phyloP scores from a whole-genome alignment of 2,329 filamentous ascomycete species.

The Colletotrichum spinosum region DNA sequence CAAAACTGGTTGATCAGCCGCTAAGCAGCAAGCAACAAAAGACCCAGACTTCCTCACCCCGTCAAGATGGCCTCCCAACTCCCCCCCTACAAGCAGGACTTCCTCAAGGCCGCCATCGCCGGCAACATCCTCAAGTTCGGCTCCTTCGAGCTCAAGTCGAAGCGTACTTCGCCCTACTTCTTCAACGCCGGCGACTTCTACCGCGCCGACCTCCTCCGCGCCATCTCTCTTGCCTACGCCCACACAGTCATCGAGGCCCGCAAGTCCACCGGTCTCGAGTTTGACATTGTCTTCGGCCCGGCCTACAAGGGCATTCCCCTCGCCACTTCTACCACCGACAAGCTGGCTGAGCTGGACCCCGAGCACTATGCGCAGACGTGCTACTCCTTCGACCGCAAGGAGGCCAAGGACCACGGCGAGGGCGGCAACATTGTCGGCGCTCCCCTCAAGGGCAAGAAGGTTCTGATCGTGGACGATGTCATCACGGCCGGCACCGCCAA shows the following conservation, averaged over 20 bases:
- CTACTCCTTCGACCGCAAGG: slow-evolving; percentile 96
- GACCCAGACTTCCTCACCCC: background rate
- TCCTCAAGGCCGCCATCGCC: slow-evolving; percentile 76
- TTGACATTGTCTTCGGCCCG: slow-evolving; percentile 92
- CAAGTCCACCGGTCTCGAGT: slow-evolving; percentile 57
- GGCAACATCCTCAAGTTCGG: slow-evolving; percentile 83
- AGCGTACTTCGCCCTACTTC: slow-evolving; percentile 93
- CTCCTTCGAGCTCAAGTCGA: slow-evolving; percentile 90
- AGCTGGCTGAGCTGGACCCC: slow-evolving; percentile 77
- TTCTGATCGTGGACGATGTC: slow-evolving; percentile 95
- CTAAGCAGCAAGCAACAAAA: background rate
- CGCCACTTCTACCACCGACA: slow-evolving; percentile 80
- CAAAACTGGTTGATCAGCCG: slow-evolving; percentile 20
- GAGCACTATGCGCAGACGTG: slow-evolving; percentile 75
- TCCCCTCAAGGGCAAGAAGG: slow-evolving; percentile 82
- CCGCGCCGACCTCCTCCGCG: slow-evolving; percentile 79
- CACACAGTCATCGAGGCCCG: slow-evolving; percentile 66
- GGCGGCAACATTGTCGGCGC: slow-evolving; percentile 93
- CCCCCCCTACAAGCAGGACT: slow-evolving; percentile 76
- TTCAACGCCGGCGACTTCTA: slow-evolving; percentile 97
- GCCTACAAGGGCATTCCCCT: slow-evolving; percentile 98
- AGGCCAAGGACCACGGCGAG: slow-evolving; percentile 95
- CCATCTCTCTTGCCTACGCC: slow-evolving; percentile 87
- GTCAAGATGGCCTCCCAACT: slow-evolving; percentile 57
- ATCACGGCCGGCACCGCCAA: slow-evolving; percentile 96